Percentiles rank a stretch among this genome's conserved stretches.
Conservation (phyloP, 352 stramenopile genomes). For the Phytopythium mirpurense region DNA sequence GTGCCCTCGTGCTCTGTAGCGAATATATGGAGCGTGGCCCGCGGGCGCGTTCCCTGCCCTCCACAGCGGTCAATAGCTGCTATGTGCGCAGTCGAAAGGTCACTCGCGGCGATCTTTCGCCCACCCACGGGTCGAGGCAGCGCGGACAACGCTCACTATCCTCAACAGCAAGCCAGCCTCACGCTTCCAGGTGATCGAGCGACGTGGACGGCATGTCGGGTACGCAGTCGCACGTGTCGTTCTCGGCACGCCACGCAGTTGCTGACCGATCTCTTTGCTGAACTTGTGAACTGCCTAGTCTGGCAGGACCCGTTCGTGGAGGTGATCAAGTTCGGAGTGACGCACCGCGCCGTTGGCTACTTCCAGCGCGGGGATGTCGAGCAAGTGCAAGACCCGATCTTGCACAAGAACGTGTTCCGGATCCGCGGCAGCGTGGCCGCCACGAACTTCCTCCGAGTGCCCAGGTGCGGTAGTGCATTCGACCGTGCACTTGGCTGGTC, state of each 20-base stretch:
- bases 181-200: no score
- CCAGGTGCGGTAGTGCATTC: slow-evolving; percentile 22
- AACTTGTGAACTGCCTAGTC: slow-evolving; percentile 20
- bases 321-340: slow-evolving; percentile 73
- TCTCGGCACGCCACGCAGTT: background rate
- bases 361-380: slow-evolving; percentile 61
- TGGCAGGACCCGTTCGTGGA: slow-evolving; percentile 88
- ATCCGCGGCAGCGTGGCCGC: slow-evolving; percentile 67
- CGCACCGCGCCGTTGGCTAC: slow-evolving; percentile 48
- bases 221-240: background rate
- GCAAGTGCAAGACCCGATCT: slow-evolving; percentile 48
- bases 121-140: background rate
- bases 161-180: no score
- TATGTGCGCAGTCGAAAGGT: slow-evolving; percentile 2
- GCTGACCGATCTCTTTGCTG: background rate
- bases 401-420: slow-evolving; percentile 78
- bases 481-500: background rate
- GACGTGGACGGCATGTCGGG: no score
- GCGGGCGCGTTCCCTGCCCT: no score
- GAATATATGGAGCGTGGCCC: background rate
- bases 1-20: background rate
- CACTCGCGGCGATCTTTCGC: slow-evolving; percentile 4
- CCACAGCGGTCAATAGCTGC: background rate
- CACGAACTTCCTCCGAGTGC: slow-evolving; percentile 71
- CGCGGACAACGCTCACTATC: no score